Evolutionary conservation across 106 monocot species (phyloP).

Genomic region (Dendrobium nobile): DNA sequence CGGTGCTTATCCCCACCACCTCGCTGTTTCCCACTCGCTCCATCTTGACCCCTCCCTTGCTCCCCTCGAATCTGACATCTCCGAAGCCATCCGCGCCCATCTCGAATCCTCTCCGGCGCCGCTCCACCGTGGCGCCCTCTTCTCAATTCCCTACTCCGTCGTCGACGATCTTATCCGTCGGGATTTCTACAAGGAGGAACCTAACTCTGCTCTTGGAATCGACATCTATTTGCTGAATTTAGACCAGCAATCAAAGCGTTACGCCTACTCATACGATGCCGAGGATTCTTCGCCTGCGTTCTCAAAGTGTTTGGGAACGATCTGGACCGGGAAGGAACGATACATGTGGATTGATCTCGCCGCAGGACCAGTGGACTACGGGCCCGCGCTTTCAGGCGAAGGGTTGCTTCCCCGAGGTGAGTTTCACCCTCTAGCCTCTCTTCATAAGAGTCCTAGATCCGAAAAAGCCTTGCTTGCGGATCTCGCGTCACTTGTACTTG

Average conservation of each 20-base stretch:
- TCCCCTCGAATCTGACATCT: constrained; percentile 23
- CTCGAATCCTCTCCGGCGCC: constrained; percentile 48
- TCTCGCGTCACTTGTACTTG: constrained; percentile 56
- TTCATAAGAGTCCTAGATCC: constrained; percentile 49
- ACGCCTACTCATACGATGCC: constrained; percentile 58
- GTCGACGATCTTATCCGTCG: constrained; percentile 50
- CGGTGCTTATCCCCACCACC: constrained; percentile 32
- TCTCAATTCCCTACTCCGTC: constrained; percentile 39
- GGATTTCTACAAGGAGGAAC: constrained; percentile 27
- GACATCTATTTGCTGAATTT: constrained; percentile 69
- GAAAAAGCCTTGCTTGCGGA: constrained; percentile 57
- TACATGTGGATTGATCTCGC: constrained; percentile 88
- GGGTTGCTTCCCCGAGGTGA: constrained; percentile 82
- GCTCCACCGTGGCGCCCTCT: constrained; percentile 41
- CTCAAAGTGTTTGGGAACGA: constrained; percentile 61
- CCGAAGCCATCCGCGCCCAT: constrained; percentile 41
- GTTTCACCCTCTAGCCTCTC: constrained; percentile 69
- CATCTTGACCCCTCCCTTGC: constrained; percentile 40
- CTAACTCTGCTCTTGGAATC: constrained; percentile 44
- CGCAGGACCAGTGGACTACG: constrained; percentile 84
- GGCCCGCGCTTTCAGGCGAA: constrained; percentile 80
- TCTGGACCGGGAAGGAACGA: constrained; percentile 55
- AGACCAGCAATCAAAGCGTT: constrained; percentile 35
- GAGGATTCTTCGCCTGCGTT: constrained; percentile 37
- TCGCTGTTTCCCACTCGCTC: constrained; percentile 61